A percentile compares a stretch with the other conserved stretches of the same genome.
These are phyloP conservation scores for Meyerozyma carpophila DNA, from an alignment of 1,139 yeast species.

Conservation along the genomic window DNA sequence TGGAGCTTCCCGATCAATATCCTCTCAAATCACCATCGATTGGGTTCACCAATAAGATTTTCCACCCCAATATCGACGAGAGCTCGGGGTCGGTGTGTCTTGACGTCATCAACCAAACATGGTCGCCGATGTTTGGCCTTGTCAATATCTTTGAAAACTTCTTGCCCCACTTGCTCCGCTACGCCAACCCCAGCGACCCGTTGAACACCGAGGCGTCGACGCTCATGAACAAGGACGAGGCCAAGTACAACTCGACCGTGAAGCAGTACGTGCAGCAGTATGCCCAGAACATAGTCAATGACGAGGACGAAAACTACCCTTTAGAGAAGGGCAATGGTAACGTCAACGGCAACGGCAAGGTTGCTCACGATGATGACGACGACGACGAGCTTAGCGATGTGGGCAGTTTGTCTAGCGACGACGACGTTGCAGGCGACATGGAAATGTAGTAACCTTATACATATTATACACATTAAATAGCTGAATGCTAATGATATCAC, in stretches of 20 bases:
- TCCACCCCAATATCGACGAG: constrained; percentile 91
- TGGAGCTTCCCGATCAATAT: constrained; percentile 91
- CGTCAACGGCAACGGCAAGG: not conserved
- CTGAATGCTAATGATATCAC: not conserved
- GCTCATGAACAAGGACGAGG: constrained; percentile 66
- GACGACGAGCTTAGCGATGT: constrained; percentile 45
- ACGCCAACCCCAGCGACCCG: constrained; percentile 95
- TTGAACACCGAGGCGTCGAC: constrained; percentile 89
- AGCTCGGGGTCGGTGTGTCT: constrained; percentile 90
- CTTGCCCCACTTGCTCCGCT: constrained; percentile 83
- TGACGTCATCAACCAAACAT: constrained; percentile 94
- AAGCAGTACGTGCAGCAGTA: constrained; percentile 67
- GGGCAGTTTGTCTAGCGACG: constrained; percentile 46
- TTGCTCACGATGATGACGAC: constrained; percentile 27
- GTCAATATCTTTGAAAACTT: constrained; percentile 89
- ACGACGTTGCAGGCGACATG: constrained; percentile 17
- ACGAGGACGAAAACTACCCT: constrained; percentile 27
- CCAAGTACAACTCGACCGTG: constrained; percentile 64
- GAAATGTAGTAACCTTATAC: not conserved
- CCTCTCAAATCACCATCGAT: constrained; percentile 96
- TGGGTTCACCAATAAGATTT: constrained; percentile 87
- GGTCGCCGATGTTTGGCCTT: constrained; percentile 97
- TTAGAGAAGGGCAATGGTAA: constrained; percentile 33
- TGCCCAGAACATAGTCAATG: constrained; percentile 44
- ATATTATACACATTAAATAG: not conserved